A percentile compares a stretch with the other conserved stretches of the same genome.
Conservation (phyloP, 2,329 filamentous ascomycete genomes). For the Exophiala viscosa region DNA sequence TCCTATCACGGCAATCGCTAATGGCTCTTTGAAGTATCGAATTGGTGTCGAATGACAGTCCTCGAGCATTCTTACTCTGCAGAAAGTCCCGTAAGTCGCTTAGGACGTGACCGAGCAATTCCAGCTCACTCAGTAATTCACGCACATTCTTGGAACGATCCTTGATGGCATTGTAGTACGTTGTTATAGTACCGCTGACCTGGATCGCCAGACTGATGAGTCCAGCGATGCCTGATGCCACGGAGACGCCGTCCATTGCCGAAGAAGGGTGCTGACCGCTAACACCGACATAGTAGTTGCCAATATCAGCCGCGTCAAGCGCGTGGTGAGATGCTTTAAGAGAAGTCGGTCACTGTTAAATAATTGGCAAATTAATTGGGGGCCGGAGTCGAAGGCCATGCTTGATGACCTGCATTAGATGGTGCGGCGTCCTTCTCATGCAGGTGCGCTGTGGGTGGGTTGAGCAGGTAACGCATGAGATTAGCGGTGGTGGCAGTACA, state of each 20-base stretch:
- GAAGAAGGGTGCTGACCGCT: not conserved
- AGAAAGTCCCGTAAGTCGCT: slow-evolving; percentile 23
- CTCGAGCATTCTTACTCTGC: slow-evolving; percentile 12
- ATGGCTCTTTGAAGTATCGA: slow-evolving; percentile 25
- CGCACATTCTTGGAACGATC: slow-evolving; percentile 24
- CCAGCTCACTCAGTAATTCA: slow-evolving; percentile 25
- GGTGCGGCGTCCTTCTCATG: too few relatives aligned
- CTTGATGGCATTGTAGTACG: slow-evolving; percentile 24
- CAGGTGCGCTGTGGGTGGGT: too few relatives aligned
- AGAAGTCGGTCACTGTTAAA: too few relatives aligned
- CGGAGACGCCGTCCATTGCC: slow-evolving; percentile 23
- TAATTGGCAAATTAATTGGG: too few relatives aligned
- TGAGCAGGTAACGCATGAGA: too few relatives aligned
- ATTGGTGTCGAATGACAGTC: slow-evolving; percentile 17
- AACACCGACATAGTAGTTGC: slow-evolving; percentile 5
- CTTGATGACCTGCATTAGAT: too few relatives aligned
- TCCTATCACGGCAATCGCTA: slow-evolving; percentile 20
- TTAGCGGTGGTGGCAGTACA: too few relatives aligned
- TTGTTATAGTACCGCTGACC: slow-evolving; percentile 17
- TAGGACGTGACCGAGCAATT: slow-evolving; percentile 25
- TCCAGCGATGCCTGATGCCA: slow-evolving; percentile 25
- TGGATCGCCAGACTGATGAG: slow-evolving; percentile 23
- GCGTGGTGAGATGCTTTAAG: slow-evolving; percentile 3
- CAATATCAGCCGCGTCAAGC: not conserved
- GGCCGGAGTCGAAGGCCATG: too few relatives aligned